These are phyloP conservation scores for Tetraselmis chui DNA, from an alignment of 139 green algal genomes.

Conservation along the genomic window DNA sequence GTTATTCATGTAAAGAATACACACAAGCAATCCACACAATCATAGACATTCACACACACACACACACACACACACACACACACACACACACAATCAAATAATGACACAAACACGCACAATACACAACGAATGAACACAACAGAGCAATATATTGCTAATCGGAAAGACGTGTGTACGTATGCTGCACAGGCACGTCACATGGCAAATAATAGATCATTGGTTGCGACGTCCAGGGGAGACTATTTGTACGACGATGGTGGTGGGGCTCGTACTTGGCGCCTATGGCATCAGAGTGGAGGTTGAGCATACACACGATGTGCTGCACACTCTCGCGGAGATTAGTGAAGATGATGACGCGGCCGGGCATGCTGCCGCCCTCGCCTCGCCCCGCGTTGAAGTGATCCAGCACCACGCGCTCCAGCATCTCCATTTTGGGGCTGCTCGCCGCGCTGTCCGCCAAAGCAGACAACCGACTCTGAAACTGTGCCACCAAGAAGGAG, in stretches of 20 bases:
- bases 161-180: too few species aligned
- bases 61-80: background rate
- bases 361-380: slow-evolving; percentile 4
- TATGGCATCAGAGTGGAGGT: slow-evolving; percentile 40
- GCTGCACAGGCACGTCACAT: too few species aligned
- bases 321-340: slow-evolving; percentile 64
- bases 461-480: slow-evolving; percentile 16
- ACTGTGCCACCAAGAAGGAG: slow-evolving; percentile 16
- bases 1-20: too few species aligned
- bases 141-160: too few species aligned
- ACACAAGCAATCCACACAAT: too few species aligned
- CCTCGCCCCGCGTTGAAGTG: slow-evolving; percentile 39
- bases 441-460: slow-evolving; percentile 13
- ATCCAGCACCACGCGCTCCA: slow-evolving; percentile 44
- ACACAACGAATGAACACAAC: too few species aligned
- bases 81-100: too few species aligned
- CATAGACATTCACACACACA: slow-evolving; percentile 2
- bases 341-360: slow-evolving; percentile 73
- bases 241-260: too few species aligned
- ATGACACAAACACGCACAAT: background rate
- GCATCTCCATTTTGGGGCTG: slow-evolving; percentile 56
- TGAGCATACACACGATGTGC: slow-evolving; percentile 56
- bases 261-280: slow-evolving; percentile 35
- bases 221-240: too few species aligned
- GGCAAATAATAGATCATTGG: too few species aligned